phyloP scores from a whole-genome alignment of 1,284 basidiomycete genomes.

The Cryptococcus floricola region DNA sequence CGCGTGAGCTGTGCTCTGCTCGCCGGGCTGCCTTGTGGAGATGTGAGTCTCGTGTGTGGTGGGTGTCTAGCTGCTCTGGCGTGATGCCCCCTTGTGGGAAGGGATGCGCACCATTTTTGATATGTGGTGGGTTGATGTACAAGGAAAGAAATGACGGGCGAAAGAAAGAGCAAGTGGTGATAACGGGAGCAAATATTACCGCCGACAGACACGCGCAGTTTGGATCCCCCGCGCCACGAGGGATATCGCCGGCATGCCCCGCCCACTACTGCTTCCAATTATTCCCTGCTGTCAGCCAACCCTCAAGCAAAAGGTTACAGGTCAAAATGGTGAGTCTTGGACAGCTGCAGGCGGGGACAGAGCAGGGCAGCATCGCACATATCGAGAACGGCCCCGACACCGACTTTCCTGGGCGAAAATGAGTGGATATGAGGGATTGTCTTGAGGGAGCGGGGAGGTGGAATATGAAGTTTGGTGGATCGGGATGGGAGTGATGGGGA shows the following conservation, averaged over 20 bases:
- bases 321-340: conserved; percentile 27
- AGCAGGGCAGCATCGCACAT: too few relatives aligned
- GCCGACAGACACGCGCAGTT: not conserved
- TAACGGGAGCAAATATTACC: not conserved
- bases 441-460: too few relatives aligned
- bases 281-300: not conserved
- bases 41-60: too few relatives aligned
- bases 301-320: conserved; percentile 1
- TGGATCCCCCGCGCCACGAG: not conserved
- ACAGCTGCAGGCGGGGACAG: too few relatives aligned
- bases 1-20: not conserved
- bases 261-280: not conserved
- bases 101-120: conserved; percentile 1
- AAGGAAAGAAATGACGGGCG: not conserved
- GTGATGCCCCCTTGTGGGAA: not conserved
- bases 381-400: too few relatives aligned
- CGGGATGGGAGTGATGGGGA: too few relatives aligned
- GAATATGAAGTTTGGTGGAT: too few relatives aligned
- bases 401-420: too few relatives aligned
- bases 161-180: not conserved
- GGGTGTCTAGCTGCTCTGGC: not conserved
- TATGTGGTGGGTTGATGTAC: conserved; percentile 1
- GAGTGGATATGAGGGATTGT: too few relatives aligned
- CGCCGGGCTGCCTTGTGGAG: not conserved
- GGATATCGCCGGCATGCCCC: not conserved